Conservation (phyloP, 495 filamentous ascomycete genomes). For the Darksidea phi region DNA sequence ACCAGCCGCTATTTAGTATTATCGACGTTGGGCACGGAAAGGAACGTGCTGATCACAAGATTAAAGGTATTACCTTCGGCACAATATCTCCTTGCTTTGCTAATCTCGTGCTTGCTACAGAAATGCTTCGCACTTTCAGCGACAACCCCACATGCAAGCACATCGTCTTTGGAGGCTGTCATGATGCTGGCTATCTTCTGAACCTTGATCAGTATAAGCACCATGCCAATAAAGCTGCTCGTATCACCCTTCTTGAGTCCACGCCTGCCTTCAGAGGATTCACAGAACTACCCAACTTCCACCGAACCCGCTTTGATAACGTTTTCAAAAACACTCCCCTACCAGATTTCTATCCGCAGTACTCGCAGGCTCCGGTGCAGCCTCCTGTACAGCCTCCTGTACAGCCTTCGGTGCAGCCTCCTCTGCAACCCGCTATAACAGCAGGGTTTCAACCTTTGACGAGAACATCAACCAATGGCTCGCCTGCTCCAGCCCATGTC, state of each 20-base stretch:
- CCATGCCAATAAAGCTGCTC: slow-evolving; percentile 28
- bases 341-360: background rate
- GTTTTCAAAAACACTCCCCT: slow-evolving; percentile 22
- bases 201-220: slow-evolving; percentile 42
- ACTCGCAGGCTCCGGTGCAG: slow-evolving; percentile 7
- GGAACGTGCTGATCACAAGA: slow-evolving; percentile 45
- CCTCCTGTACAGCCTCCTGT: background rate
- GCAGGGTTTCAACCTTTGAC: background rate
- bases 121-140: slow-evolving; percentile 44
- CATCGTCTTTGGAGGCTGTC: slow-evolving; percentile 45
- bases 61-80: slow-evolving; percentile 37
- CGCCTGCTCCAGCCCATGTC: background rate
- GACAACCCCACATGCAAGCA: slow-evolving; percentile 46
- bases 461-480: background rate
- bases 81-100: background rate
- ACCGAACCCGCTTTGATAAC: slow-evolving; percentile 28
- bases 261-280: slow-evolving; percentile 35
- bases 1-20: slow-evolving; percentile 45
- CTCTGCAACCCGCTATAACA: background rate
- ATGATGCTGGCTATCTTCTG: slow-evolving; percentile 45
- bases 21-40: slow-evolving; percentile 46
- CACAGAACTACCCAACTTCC: slow-evolving; percentile 37
- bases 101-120: slow-evolving; percentile 11
- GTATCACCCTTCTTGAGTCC: slow-evolving; percentile 43
- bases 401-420: slow-evolving; percentile 6